Evolutionary conservation across 176 grass and related monocot species (phyloP).

Genomic region (Oropetium thomaeum): DNA sequence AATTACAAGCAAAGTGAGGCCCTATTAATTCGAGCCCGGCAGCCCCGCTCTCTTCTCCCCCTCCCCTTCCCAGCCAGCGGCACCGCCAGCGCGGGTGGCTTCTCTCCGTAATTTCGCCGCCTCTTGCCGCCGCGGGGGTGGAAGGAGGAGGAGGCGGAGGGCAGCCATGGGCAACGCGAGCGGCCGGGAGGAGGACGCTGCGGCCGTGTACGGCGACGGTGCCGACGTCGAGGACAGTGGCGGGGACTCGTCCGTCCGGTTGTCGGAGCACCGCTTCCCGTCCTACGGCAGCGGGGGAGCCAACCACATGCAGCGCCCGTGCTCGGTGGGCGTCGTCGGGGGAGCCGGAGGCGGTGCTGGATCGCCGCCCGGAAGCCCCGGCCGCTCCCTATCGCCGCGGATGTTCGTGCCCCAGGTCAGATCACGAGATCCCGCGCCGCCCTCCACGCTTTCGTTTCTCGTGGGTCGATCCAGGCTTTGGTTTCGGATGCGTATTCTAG

Average conservation of each 20-base stretch:
- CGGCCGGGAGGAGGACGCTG: slow-evolving; percentile 64
- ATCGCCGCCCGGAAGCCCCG: slow-evolving; percentile 71
- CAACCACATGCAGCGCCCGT: slow-evolving; percentile 33
- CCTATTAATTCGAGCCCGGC: slow-evolving; percentile 22
- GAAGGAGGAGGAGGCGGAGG: neutral
- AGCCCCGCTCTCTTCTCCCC: neutral
- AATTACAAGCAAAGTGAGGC: slow-evolving; percentile 38
- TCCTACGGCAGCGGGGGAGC: slow-evolving; percentile 30
- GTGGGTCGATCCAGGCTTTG: slow-evolving; percentile 10
- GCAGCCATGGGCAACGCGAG: slow-evolving; percentile 80
- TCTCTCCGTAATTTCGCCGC: slow-evolving; percentile 50
- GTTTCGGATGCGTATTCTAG: slow-evolving; percentile 17
- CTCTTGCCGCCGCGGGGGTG: slow-evolving; percentile 35
- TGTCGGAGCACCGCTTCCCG: slow-evolving; percentile 46
- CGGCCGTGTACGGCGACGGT: slow-evolving; percentile 40
- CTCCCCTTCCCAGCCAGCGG: slow-evolving; percentile 18
- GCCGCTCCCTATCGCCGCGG: slow-evolving; percentile 82
- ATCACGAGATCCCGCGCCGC: slow-evolving; percentile 39
- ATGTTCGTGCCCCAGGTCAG: slow-evolving; percentile 97
- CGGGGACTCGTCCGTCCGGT: slow-evolving; percentile 52
- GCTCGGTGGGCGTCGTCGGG: slow-evolving; percentile 42
- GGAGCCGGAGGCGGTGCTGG: neutral
- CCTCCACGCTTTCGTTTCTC: slow-evolving; percentile 20
- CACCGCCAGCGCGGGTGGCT: slow-evolving; percentile 44
- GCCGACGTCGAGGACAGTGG: slow-evolving; percentile 49